phyloP scores from a whole-genome alignment of 441 rosid species.

The Croton laevigatus region DNA sequence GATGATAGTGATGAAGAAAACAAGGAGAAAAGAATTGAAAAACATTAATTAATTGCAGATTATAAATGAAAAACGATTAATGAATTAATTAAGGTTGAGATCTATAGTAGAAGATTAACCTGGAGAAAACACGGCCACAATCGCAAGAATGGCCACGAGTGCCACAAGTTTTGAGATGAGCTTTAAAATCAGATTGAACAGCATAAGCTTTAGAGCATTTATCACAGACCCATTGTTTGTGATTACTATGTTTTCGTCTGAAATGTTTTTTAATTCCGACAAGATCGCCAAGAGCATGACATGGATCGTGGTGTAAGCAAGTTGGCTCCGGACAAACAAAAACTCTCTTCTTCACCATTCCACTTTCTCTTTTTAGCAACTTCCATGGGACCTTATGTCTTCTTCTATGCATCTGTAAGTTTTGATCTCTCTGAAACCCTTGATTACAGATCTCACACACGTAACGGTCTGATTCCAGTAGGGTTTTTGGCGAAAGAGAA shows the following conservation, averaged over 20 bases:
- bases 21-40: not conserved
- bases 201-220: constrained; percentile 92
- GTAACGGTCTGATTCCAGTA: constrained; percentile 87
- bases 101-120: constrained; percentile 33
- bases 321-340: constrained; percentile 86
- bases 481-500: constrained; percentile 82
- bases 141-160: constrained; percentile 97
- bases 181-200: constrained; percentile 95
- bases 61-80: not conserved
- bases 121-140: constrained; percentile 92
- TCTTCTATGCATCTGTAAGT: constrained; percentile 93
- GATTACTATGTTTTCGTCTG: constrained; percentile 84
- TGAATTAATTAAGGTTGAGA: not conserved
- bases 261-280: constrained; percentile 94
- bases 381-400: constrained; percentile 97
- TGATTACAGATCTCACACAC: constrained; percentile 99
- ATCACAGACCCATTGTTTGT: constrained; percentile 90
- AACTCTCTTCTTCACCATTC: constrained; percentile 74
- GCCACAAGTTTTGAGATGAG: constrained; percentile 97
- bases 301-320: constrained; percentile 91
- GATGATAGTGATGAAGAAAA: not conserved
- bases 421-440: constrained; percentile 94
- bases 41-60: not conserved
- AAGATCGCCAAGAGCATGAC: constrained; percentile 93
- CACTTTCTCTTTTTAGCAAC: constrained; percentile 73